Conservation (phyloP, 2,329 filamentous ascomycete genomes). For the Fusarium neocosmosporiellum region DNA sequence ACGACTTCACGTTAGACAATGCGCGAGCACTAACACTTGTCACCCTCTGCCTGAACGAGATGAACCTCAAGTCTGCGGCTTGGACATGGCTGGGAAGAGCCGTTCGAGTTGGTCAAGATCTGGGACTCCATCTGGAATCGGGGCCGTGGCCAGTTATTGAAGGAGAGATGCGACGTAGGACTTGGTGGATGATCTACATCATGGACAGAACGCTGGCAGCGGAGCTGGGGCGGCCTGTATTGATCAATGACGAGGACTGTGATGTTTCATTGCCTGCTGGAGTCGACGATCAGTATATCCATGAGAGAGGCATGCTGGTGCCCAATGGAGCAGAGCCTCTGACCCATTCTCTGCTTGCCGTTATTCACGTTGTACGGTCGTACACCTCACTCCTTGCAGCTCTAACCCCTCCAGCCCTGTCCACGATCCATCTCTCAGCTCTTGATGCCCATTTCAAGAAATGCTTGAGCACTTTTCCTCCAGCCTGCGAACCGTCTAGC, state of each 20-base stretch:
- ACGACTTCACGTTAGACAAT: conserved; percentile 80
- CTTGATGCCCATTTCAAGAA: conserved; percentile 85
- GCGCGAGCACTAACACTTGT: conserved; percentile 78
- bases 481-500: conserved; percentile 75
- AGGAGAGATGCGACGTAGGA: conserved; percentile 83
- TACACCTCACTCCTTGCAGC: conserved; percentile 79
- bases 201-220: conserved; percentile 85
- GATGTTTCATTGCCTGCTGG: conserved; percentile 83
- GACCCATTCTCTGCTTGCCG: conserved; percentile 78
- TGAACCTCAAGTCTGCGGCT: conserved; percentile 85
- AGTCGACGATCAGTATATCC: conserved; percentile 83
- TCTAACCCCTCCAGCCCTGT: conserved; percentile 74
- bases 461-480: conserved; percentile 81
- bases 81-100: conserved; percentile 88
- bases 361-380: conserved; percentile 84
- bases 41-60: conserved; percentile 84
- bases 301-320: conserved; percentile 65
- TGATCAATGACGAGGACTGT: conserved; percentile 90
- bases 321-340: conserved; percentile 65
- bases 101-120: conserved; percentile 82
- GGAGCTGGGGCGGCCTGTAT: conserved; percentile 81
- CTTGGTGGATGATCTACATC: conserved; percentile 96
- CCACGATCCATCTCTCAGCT: conserved; percentile 74
- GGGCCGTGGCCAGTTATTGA: conserved; percentile 81
- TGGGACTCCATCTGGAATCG: conserved; percentile 82